Evolutionary conservation across 257 asterid species (phyloP).

Genomic region (Coffea eugenioides): DNA sequence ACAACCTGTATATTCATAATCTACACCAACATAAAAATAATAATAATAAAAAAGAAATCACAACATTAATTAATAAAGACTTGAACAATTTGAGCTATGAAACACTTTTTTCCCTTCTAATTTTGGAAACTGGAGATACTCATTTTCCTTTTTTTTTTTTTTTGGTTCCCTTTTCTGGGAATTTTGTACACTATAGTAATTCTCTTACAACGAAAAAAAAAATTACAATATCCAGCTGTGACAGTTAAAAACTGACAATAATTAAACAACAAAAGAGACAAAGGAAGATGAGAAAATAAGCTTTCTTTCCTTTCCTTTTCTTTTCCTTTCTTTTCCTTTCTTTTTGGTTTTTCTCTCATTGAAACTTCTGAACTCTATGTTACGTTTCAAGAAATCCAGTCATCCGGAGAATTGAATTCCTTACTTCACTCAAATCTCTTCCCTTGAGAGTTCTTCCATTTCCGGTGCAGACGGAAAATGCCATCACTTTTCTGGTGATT

Average conservation of each 20-base stretch:
- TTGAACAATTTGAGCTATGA: not conserved
- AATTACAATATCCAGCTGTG: not conserved
- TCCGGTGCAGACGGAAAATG: slow-evolving; percentile 73
- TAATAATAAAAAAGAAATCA: not conserved
- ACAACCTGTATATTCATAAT: slow-evolving; percentile 37
- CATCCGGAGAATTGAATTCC: slow-evolving; percentile 70
- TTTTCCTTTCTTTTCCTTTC: not conserved
- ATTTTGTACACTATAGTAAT: not conserved
- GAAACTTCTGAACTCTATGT: not conserved
- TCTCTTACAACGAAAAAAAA: slow-evolving; percentile 17
- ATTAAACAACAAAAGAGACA: slow-evolving; percentile 4
- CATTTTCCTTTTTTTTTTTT: not conserved
- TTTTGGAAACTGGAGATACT: not conserved
- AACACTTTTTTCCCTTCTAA: not conserved
- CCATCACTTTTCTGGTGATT: slow-evolving; percentile 62
- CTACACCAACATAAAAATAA: not conserved
- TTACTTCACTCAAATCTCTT: slow-evolving; percentile 64
- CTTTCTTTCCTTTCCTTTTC: not conserved
- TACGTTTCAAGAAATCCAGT: slow-evolving; percentile 80
- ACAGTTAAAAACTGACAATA: slow-evolving; percentile 8
- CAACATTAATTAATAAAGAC: not conserved
- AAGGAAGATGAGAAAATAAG: not conserved
- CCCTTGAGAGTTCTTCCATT: slow-evolving; percentile 76
- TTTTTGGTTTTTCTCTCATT: not conserved
- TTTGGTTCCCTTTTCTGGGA: not conserved